Conservation (phyloP, 2,329 filamentous ascomycete genomes). For the Aspergillus alliaceus region DNA sequence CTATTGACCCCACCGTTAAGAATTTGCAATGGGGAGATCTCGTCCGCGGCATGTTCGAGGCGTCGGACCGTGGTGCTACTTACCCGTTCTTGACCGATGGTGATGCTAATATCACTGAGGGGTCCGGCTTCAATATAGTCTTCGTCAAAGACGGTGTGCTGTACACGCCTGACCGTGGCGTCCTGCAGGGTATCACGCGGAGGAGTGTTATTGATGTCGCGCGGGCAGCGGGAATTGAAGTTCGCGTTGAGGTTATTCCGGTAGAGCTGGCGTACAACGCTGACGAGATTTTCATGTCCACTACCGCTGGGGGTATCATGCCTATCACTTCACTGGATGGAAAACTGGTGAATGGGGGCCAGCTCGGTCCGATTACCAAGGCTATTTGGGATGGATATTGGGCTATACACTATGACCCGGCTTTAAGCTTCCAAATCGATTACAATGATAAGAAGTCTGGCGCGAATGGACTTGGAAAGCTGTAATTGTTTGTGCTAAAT, state of each 20-base stretch:
- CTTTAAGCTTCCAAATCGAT: constrained; percentile 32
- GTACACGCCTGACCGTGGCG: constrained; percentile 50
- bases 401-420: constrained; percentile 47
- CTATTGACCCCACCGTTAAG: constrained; percentile 54
- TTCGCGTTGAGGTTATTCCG: constrained; percentile 45
- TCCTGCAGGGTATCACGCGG: constrained; percentile 51
- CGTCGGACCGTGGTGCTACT: constrained; percentile 45
- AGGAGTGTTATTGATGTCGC: constrained; percentile 51
- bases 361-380: constrained; percentile 48
- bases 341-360: constrained; percentile 41
- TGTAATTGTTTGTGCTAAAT: background rate
- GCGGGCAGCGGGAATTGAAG: constrained; percentile 29
- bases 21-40: constrained; percentile 55
- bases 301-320: constrained; percentile 56
- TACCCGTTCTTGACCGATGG: constrained; percentile 55
- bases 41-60: constrained; percentile 48
- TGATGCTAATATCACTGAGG: constrained; percentile 52
- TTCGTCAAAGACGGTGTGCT: constrained; percentile 48
- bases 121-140: constrained; percentile 52
- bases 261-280: constrained; percentile 42
- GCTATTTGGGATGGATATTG: constrained; percentile 55
- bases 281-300: constrained; percentile 56
- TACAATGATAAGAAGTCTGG: background rate
- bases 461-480: background rate
- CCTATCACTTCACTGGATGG: constrained; percentile 52